Evolutionary conservation across 1,139 yeast species (phyloP), one percentile per base, ranked within the genome.

Genomic region (Taphrina pruni): DNA sequence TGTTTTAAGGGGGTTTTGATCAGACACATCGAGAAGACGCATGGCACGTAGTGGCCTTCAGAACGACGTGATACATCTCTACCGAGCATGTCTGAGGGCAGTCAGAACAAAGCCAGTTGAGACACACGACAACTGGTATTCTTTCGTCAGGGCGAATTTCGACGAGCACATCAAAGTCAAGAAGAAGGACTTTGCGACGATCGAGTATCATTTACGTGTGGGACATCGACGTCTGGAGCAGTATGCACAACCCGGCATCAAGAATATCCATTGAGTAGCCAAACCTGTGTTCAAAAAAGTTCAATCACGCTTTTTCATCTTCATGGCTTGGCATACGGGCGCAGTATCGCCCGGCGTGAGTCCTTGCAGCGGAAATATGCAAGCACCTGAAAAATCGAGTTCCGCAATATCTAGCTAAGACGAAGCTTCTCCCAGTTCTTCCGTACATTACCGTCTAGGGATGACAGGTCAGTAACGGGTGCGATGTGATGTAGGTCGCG

Each of bases 151-250:
- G 60, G 76, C 75, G 14, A 95, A 90, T 76, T 93, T 93, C 76
- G 80, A 77, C 20, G 86, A 86, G 74, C 82, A 87, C 77, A 80
- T 81, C 66, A 75, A 78, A 46, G 78, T 92, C 21, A 87, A 89
- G 48, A 87, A 89, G 76, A 88, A 90, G 75, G 96, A 90, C 75
- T 92, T 92, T 77, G 83, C 88, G 51, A 89, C 96, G 0, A 87
- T 93, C 61, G 98, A 93, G 77, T 93, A 91, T 79, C 81, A 92
- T 65, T 78, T 93, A 55, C 81, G 98, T 70, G 84, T 85, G 11
- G 98, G 97, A 1, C 82, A 85, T 72, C 85, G 88, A 75, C 82
- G 88, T 75, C 81, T 84, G 71, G 96, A 90, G 73, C 85, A 88
- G 86, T 89, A 88, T 74, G 85, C 88, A n/a, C 76, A 77, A 69